Evolutionary conservation across 495 filamentous ascomycete species (phyloP).

Genomic region (Neurospora sp.): DNA sequence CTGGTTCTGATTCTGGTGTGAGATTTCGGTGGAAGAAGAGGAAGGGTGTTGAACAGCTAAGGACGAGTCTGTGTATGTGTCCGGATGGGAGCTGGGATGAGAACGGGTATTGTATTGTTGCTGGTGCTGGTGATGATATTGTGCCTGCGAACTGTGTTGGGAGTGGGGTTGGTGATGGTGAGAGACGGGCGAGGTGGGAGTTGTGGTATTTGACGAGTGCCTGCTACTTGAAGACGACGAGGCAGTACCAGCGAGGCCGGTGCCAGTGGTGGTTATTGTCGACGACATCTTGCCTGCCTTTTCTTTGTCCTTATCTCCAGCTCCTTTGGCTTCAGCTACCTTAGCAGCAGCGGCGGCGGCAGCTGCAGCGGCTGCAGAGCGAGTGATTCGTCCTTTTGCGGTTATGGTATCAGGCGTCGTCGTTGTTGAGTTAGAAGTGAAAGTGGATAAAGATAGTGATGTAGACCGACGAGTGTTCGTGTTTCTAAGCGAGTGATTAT

Average conservation of each 20-base stretch:
- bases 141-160: too few relatives aligned
- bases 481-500: background rate
- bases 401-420: background rate
- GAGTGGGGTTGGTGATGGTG: too few relatives aligned
- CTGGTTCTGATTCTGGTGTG: background rate
- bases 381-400: background rate
- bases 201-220: background rate
- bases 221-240: background rate
- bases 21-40: background rate
- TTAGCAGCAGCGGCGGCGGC: background rate
- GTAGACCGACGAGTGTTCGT: background rate
- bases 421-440: background rate
- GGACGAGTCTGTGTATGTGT: background rate
- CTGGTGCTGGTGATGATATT: background rate
- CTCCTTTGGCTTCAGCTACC: background rate
- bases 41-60: background rate
- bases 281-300: background rate
- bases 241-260: background rate
- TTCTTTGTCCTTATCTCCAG: background rate
- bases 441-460: background rate
- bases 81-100: constrained; percentile 1
- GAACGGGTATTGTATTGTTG: background rate
- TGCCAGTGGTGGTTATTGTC: background rate
- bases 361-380: background rate
- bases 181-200: background rate